These are phyloP conservation scores for Spergularia azorica DNA, from an alignment of 179 eudicot species.

Conservation along the genomic window DNA sequence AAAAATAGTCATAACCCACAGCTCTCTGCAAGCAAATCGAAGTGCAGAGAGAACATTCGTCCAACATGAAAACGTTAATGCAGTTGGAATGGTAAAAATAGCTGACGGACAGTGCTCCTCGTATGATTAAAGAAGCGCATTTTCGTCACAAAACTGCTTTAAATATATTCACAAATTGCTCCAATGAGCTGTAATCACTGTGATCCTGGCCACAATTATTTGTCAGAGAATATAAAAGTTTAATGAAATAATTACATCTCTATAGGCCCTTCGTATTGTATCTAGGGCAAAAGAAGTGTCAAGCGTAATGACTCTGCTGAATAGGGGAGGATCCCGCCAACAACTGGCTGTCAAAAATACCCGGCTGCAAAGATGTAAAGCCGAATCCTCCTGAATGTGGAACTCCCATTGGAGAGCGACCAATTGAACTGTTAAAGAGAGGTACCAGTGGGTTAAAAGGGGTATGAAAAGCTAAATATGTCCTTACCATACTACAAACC, in stretches of 20 bases:
- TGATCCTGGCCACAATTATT: slow-evolving; percentile 17
- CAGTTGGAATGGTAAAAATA: neutral
- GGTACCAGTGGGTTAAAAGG: neutral
- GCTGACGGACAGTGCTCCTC: neutral
- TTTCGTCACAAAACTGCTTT: slow-evolving; percentile 17
- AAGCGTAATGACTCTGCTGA: slow-evolving; percentile 58
- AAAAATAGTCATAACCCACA: too few relatives aligned
- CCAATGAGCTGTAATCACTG: slow-evolving; percentile 21
- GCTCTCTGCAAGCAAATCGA: too few relatives aligned
- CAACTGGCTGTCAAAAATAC: slow-evolving; percentile 52
- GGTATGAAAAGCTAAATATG: neutral
- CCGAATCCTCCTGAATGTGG: slow-evolving; percentile 62
- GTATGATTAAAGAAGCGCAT: neutral
- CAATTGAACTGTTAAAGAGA: slow-evolving; percentile 37
- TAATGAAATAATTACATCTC: slow-evolving; percentile 33
- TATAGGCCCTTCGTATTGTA: slow-evolving; percentile 24
- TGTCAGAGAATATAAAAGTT: slow-evolving; percentile 16
- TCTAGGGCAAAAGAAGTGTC: slow-evolving; percentile 6
- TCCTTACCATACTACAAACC: neutral
- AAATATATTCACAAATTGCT: slow-evolving; percentile 31
- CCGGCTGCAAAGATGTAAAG: slow-evolving; percentile 50
- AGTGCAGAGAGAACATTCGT: too few relatives aligned
- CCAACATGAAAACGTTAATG: too few relatives aligned
- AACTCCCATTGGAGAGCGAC: slow-evolving; percentile 45
- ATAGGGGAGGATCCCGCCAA: slow-evolving; percentile 62